Conservation (phyloP, 1,284 basidiomycete species). For the Fomitopsis betulina region DNA sequence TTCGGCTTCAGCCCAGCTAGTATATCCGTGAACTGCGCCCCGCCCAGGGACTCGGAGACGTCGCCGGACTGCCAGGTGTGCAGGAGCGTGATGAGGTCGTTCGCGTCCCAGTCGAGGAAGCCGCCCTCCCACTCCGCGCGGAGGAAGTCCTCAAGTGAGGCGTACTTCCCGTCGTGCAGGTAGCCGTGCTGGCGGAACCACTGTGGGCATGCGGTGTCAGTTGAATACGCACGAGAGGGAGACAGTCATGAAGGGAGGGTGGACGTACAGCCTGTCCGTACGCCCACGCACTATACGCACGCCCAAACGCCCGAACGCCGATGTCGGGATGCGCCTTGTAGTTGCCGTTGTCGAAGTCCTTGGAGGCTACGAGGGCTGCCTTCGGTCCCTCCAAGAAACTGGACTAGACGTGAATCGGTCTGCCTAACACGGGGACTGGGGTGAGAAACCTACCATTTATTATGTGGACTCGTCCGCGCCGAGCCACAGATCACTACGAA, state of each 20-base stretch:
- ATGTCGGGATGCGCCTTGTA: slow-evolving; percentile 44
- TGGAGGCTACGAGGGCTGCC: slow-evolving; percentile 49
- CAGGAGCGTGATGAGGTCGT: slow-evolving; percentile 34
- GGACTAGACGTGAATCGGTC: background rate
- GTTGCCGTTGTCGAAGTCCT: slow-evolving; percentile 52
- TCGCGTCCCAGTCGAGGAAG: slow-evolving; percentile 35
- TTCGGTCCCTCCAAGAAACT: slow-evolving; percentile 62
- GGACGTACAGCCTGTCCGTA: slow-evolving; percentile 47
- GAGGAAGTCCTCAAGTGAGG: slow-evolving; percentile 46
- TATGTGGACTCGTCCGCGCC: slow-evolving; percentile 57
- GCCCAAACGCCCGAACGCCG: slow-evolving; percentile 50
- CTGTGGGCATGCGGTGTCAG: slow-evolving; percentile 22
- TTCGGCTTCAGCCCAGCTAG: slow-evolving; percentile 33
- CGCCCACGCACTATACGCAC: slow-evolving; percentile 58
- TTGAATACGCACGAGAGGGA: background rate
- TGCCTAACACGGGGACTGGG: background rate
- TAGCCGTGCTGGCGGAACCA: slow-evolving; percentile 54
- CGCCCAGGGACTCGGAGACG: slow-evolving; percentile 28
- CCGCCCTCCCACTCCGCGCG: slow-evolving; percentile 41
- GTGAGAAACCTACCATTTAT: slow-evolving; percentile 41
- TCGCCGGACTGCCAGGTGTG: slow-evolving; percentile 37
- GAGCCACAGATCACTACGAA: slow-evolving; percentile 53
- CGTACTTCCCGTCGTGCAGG: slow-evolving; percentile 39
- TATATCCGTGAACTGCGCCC: slow-evolving; percentile 16
- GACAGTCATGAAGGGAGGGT: background rate